Conservation (phyloP, 306 rosid species). For the Parietaria judaica region DNA sequence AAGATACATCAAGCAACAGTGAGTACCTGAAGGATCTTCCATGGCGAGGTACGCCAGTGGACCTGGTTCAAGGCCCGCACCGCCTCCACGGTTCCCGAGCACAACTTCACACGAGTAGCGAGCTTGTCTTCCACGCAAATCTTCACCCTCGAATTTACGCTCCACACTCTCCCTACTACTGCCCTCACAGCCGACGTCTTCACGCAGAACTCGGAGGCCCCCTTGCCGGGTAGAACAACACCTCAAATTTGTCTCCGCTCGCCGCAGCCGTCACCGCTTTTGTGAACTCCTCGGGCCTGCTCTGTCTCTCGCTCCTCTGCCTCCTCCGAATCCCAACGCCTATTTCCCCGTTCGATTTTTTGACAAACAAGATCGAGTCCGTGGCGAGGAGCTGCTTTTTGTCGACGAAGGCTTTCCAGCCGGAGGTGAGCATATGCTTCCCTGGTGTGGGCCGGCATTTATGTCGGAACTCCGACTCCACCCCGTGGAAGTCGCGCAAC, state of each 20-base stretch:
- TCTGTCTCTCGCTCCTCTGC: constrained; percentile 33
- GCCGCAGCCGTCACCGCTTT: constrained; percentile 60
- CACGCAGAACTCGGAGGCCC: constrained; percentile 79
- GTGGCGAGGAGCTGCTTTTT: constrained; percentile 91
- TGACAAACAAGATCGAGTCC: constrained; percentile 72
- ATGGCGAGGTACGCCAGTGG: constrained; percentile 88
- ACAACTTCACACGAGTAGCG: constrained; percentile 84
- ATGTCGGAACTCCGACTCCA: constrained; percentile 81
- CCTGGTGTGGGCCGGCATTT: constrained; percentile 91
- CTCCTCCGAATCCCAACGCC: constrained; percentile 74
- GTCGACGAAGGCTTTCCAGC: constrained; percentile 91
- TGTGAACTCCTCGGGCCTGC: constrained; percentile 53
- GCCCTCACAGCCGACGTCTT: constrained; percentile 57
- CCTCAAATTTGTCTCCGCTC: constrained; percentile 59
- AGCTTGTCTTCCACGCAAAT: constrained; percentile 88
- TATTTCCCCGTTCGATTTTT: too few species aligned
- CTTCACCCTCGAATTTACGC: constrained; percentile 79
- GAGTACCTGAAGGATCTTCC: constrained; percentile 90
- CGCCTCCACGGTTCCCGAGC: constrained; percentile 75
- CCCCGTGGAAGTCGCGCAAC: constrained; percentile 82
- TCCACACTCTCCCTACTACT: constrained; percentile 75
- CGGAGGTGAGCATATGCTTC: constrained; percentile 80
- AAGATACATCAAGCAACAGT: background rate
- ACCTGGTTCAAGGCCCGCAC: constrained; percentile 69
- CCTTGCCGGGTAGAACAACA: constrained; percentile 71